Evolutionary conservation across 2,329 filamentous ascomycete genomes (phyloP).

Genomic region (Fusarium euwallaceae): DNA sequence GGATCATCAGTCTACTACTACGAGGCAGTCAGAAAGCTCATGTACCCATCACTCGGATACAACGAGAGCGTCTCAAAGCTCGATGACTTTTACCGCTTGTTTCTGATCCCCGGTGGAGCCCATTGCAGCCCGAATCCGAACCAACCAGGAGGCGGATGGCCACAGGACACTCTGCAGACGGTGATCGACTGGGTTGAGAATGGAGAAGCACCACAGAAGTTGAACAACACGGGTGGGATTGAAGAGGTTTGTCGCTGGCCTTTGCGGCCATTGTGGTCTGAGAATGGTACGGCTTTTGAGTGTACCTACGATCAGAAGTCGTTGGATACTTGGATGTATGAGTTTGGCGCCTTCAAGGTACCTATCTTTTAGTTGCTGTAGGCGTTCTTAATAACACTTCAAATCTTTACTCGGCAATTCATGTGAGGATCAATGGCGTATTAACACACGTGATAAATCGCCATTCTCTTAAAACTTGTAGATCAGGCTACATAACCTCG

Average conservation of each 20-base stretch:
- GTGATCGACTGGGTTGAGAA: conserved; percentile 78
- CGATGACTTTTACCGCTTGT: conserved; percentile 67
- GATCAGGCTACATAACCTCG: neutral
- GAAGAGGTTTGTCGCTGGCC: conserved; percentile 56
- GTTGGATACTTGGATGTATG: conserved; percentile 27
- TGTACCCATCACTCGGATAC: conserved; percentile 51
- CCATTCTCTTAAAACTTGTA: neutral
- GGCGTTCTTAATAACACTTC: too few species aligned
- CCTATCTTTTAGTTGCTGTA: conserved; percentile 10
- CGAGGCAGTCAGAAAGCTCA: conserved; percentile 64
- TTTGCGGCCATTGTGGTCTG: conserved; percentile 30
- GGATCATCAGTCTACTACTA: conserved; percentile 68
- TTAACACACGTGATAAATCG: neutral
- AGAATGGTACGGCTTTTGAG: neutral
- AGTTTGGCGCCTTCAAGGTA: conserved; percentile 29
- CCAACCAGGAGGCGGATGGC: conserved; percentile 58
- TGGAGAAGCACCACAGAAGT: conserved; percentile 48
- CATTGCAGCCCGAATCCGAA: conserved; percentile 63
- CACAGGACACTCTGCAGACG: conserved; percentile 74
- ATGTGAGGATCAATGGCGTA: too few species aligned
- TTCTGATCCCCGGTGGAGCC: conserved; percentile 66
- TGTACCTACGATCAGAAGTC: conserved; percentile 31
- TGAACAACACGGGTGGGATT: conserved; percentile 45
- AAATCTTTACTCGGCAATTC: too few species aligned
- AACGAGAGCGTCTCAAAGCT: conserved; percentile 57